These are phyloP conservation scores for Tricholomella constricta DNA, from an alignment of 768 basidiomycete genomes.

Conservation along the genomic window DNA sequence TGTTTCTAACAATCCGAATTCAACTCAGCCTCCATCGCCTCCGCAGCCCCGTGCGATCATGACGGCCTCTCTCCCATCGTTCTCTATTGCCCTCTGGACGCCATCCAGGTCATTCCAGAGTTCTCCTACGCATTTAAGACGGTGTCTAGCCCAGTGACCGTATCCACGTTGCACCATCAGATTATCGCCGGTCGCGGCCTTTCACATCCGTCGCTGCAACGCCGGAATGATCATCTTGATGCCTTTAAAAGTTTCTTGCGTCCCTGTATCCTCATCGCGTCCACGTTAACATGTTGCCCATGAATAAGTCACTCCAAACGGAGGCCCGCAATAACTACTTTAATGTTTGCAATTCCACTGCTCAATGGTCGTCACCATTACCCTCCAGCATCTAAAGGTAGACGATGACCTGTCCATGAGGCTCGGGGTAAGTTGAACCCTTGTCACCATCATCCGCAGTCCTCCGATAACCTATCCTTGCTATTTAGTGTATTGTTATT, in stretches of 20 bases:
- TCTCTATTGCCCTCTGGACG: not conserved
- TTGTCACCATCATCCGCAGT: not conserved
- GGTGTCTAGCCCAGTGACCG: not conserved
- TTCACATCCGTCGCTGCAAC: not conserved
- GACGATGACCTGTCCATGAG: too few species aligned
- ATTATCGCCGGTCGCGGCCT: not conserved
- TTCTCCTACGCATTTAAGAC: not conserved
- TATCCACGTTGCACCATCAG: not conserved
- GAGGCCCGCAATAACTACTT: not conserved
- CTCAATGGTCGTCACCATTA: too few species aligned
- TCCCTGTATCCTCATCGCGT: not conserved
- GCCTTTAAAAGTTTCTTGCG: not conserved
- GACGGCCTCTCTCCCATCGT: not conserved
- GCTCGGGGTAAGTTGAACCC: not conserved
- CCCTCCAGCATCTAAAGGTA: too few species aligned
- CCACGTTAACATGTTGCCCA: not conserved
- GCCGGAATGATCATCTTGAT: conserved; percentile 7
- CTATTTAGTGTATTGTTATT: conserved; percentile 1
- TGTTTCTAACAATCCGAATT: conserved; percentile 5
- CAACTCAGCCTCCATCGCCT: conserved; percentile 7
- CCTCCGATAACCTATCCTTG: conserved; percentile 1
- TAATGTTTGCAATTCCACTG: too few species aligned
- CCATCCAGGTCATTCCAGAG: not conserved
- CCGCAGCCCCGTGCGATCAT: not conserved
- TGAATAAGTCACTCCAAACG: not conserved